A percentile compares a stretch with the other conserved stretches of the same genome.
phyloP scores from a whole-genome alignment of 371 early-diverging fungal species.

The Haplosporangium sp. region DNA sequence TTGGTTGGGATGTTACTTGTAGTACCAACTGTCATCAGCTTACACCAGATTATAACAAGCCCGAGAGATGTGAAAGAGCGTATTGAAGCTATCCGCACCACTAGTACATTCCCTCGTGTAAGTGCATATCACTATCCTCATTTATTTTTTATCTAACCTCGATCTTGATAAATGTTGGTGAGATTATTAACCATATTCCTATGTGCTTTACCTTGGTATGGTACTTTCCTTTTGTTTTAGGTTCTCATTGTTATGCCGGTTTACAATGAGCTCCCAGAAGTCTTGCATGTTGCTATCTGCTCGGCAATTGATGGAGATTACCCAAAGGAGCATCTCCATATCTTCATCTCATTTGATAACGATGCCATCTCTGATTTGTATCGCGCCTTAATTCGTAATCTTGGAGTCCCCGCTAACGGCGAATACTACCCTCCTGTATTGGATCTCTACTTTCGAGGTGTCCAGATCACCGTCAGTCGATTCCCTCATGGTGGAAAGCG shows the following conservation, averaged over 20 bases:
- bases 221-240: not conserved
- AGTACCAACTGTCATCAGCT: conserved; percentile 24
- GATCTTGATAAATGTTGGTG: not conserved
- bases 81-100: conserved; percentile 18
- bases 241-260: conserved; percentile 38
- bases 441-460: conserved; percentile 34
- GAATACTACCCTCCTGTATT: conserved; percentile 34
- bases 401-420: conserved; percentile 22
- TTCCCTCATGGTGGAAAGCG: conserved; percentile 61
- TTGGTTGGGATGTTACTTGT: conserved; percentile 17
- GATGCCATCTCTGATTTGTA: conserved; percentile 26
- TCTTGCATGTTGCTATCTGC: conserved; percentile 30
- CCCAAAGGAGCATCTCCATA: conserved; percentile 33
- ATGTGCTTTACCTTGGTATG: too few relatives aligned
- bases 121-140: not conserved
- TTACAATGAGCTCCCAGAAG: conserved; percentile 34
- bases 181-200: too few relatives aligned
- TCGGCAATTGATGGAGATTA: conserved; percentile 36
- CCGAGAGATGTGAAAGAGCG: conserved; percentile 28
- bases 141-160: not conserved
- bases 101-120: conserved; percentile 31
- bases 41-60: conserved; percentile 19
- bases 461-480: conserved; percentile 46
- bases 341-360: conserved; percentile 36
- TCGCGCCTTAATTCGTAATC: conserved; percentile 23